Evolutionary conservation across 2,329 filamentous ascomycete genomes (phyloP), one percentile per base, ranked within the genome.

Genomic region (Ceratocystis variospora): DNA sequence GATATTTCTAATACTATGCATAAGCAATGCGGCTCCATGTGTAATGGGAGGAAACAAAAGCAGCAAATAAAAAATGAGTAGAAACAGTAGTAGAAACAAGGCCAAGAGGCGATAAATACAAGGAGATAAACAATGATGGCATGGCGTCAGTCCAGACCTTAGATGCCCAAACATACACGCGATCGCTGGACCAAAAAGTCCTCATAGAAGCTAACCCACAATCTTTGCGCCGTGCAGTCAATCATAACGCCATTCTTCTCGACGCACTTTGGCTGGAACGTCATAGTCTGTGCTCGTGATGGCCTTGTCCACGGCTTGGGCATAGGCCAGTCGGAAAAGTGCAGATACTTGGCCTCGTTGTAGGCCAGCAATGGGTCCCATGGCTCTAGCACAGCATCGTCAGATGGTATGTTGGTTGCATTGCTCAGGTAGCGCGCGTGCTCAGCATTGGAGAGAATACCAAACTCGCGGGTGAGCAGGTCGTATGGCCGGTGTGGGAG

Each of bases 261-360:
- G 74, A 83, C 41, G 63, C 66, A 7, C 10, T 63, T 62, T 0
- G 73, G 73, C 22, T 73, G 72, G 3, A 63, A 53, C 8, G 66
- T 25, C 6, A 65, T 41, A 7, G 70, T 62, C 0, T 68, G 31
- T 0, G 66, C 59, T 0, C 70, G 67, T 0, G 67, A 31, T 0
- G 70, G 70, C 0, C 57, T 71, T 75, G 69, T 68, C 79, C 79
- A 81, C 0, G 79, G 79, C 67, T 89, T 89, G 0, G 86, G 85
- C 5, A 88, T 70, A 0, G 87, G 87, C 83, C 83, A 87, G 71
- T 90, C 87, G 12, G 83, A 86, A 72, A 89, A 89, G 72, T 89
- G 87, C 1, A 89, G 76, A 4, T 87, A 78, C 69, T 87, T 88
- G 5, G 84, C 83, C 70, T 87, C 83, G 15, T 78, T 78, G 64